Conservation (phyloP, 75 land plant species). For the Selaginella moellendorffii region DNA sequence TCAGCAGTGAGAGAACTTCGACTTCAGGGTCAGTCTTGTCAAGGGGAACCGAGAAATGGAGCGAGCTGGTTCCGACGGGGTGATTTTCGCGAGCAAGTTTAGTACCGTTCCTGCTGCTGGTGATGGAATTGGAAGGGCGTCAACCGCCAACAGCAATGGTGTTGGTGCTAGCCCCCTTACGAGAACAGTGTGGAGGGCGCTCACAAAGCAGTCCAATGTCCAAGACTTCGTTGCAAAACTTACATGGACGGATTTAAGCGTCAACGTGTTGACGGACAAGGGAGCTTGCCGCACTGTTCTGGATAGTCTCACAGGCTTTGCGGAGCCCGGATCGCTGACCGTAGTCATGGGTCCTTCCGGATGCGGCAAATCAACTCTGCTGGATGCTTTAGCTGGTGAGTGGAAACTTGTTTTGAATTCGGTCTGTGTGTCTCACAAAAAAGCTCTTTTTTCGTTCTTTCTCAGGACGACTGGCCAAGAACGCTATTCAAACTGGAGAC, state of each 20-base stretch:
- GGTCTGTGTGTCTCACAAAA: too few species aligned
- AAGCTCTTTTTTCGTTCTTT: too few species aligned
- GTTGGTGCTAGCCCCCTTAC: background rate
- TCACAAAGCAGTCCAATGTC: background rate
- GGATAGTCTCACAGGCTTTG: background rate
- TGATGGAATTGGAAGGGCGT: too few species aligned
- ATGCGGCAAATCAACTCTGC: background rate
- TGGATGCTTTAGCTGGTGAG: background rate
- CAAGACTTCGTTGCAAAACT: background rate
- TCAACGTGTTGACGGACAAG: background rate
- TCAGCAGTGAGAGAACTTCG: too few species aligned
- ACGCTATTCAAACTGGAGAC: slow-evolving; percentile 64
- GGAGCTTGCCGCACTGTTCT: background rate
- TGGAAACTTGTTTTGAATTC: too few species aligned
- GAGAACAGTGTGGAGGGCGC: background rate
- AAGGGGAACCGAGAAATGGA: too few species aligned
- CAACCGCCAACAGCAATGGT: background rate
- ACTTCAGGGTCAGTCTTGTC: too few species aligned
- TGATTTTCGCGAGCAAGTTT: background rate
- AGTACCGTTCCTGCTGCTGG: too few species aligned
- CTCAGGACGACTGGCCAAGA: slow-evolving; percentile 66
- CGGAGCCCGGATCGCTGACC: background rate
- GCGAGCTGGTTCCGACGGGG: background rate
- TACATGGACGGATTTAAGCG: background rate
- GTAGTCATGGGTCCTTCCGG: background rate